These are phyloP conservation scores for Pythium chondricola DNA, from an alignment of 352 stramenopile species.

Conservation along the genomic window DNA sequence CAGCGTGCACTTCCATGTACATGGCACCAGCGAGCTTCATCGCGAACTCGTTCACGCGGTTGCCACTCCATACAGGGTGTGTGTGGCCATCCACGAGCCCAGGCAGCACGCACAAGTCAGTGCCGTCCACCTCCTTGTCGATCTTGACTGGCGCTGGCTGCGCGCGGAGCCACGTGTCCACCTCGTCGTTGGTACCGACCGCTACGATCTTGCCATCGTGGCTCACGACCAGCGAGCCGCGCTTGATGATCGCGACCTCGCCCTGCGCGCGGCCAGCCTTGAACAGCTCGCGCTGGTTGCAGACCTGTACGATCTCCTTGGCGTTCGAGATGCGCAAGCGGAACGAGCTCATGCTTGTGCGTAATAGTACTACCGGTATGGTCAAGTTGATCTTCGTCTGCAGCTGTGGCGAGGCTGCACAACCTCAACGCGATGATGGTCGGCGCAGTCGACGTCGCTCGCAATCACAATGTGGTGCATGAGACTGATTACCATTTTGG, in stretches of 20 bases:
- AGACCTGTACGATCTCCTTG: constrained; percentile 70
- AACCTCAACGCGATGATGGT: constrained; percentile 1
- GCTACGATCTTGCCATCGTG: constrained; percentile 48
- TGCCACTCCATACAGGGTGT: constrained; percentile 80
- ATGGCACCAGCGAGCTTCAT: constrained; percentile 84
- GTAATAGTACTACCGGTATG: not conserved
- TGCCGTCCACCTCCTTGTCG: constrained; percentile 63
- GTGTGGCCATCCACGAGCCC: constrained; percentile 81
- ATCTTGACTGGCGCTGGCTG: constrained; percentile 64
- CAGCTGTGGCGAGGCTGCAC: not conserved
- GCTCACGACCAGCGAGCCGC: constrained; percentile 54
- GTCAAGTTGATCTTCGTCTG: not conserved
- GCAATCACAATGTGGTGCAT: constrained; percentile 5
- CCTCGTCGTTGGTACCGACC: constrained; percentile 47
- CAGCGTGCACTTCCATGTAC: constrained; percentile 82
- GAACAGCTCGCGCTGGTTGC: constrained; percentile 46
- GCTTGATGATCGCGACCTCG: constrained; percentile 51
- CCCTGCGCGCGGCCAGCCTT: constrained; percentile 60
- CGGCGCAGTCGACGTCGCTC: not conserved
- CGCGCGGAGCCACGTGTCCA: constrained; percentile 42
- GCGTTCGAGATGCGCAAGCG: constrained; percentile 60
- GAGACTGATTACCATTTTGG: constrained; percentile 3
- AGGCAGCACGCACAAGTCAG: constrained; percentile 60
- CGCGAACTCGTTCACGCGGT: constrained; percentile 80
- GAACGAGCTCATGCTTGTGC: constrained; percentile 56